Base-by-base conservation (phyloP, 768 basidiomycete species). In the Psilocybe cubensis region DNA sequence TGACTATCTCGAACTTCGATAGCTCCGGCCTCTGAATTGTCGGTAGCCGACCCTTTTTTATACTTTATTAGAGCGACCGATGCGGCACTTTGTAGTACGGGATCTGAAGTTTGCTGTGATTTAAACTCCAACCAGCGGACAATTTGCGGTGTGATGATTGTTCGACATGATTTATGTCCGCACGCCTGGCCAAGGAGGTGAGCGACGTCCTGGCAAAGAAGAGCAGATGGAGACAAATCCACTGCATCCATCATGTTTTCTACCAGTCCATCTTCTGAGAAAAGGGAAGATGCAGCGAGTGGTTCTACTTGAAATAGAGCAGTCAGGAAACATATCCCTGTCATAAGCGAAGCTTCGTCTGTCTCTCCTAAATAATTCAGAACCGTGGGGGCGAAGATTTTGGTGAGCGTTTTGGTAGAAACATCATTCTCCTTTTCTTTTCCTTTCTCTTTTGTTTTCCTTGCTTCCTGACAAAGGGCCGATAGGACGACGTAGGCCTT, bases 281-380 rank as follows among this genome's bases (percentile, higher is more conserved):
- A 85, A 52, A 96, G 84, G 21, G 77, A 63, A 9, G 86, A 76
- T 9, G 91, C 93, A 1, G 84, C 75, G 50, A 80, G 74, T 72
- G 85, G 81, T 62, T 93, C 91, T n/a, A 94, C 84, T 68, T 94
- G 91, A 66, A 94, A 92, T 18, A 96, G 75, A 0, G 91, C 91
- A n/a, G 81, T 76, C 47, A 94, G 77, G 68, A 93, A 88, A 1
- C 84, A 80, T 35, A 89, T 71, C 10, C 85, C 86, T 12, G 76
- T 71, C 17, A 88, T 72, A 24, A 85, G 70, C 31, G 78, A 75
- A 10, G 66, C 56, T 68, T 90, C 86, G 18, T 83, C 76, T 2
- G 82, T 79, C 43, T 87, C 86, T 29, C 80, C 74, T 9, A 94
- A 75, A 41, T 76, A 75, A 11, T 76, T 70, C 7, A 80, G 62